Base-by-base conservation (phyloP, 2,329 filamentous ascomycete genomes). In the Epichloe elymi region DNA sequence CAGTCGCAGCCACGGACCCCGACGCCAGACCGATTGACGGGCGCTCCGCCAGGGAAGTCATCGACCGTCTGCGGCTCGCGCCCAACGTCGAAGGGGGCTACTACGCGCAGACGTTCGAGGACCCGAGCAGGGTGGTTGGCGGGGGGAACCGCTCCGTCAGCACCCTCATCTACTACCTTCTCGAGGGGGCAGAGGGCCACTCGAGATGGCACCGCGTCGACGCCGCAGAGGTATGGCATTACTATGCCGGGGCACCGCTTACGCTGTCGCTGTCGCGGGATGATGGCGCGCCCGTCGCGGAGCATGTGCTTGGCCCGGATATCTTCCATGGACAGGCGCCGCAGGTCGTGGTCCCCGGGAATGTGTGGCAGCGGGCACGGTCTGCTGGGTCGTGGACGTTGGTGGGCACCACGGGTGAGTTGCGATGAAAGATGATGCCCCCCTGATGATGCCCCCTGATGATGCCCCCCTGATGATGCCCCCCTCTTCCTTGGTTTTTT, bases 131-230 rank as follows among this genome's bases (percentile, higher is more conserved):
- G 12, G 36, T 54, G n/a, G 42, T 59, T 12, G 23, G 23, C 23
- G 36, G 36, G 15, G 15, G 36, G 14, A 37, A 57, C 40, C 73
- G 73, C 50, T 70, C 73, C 2, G 51, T 63, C 52, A 74, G 71
- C 61, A 76, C 74, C 1, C 66, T 66, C 46, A 78, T 76, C 57
- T 78, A 76, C 63, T 77, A 77, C 56, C 67, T 77, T 0, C 68
- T 78, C 4, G 68, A 75, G 48, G 69, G 69, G 26, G 51, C 60
- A 5, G 61, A 55, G 0, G 68, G 70, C 0, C 55, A 65, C 23
- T 77, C 74, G 2, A 58, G 66, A 51, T 77, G 73, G 74, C 74
- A 78, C 60, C 70, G 70, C 51, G 49, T 63, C 10, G 71, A 75
- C 50, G 69, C 70, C 3, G 69, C 62, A 23, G 73, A 77, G 58